Conservation (phyloP, 140 eudicot species). For the Senecio squalidus region DNA sequence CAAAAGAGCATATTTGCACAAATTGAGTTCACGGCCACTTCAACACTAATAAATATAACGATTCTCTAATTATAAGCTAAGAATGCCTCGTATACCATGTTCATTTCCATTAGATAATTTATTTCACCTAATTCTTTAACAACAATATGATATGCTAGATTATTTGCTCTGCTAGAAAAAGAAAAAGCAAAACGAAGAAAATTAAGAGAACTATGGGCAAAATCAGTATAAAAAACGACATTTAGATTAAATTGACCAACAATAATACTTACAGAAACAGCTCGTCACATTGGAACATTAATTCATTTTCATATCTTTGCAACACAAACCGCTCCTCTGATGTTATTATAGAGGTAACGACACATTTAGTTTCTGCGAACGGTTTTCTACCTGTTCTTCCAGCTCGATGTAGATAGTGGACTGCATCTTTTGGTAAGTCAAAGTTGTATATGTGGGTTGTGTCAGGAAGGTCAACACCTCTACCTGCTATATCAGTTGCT, state of each 20-base stretch:
- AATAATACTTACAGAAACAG: constrained; percentile 32
- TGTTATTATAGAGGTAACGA: constrained; percentile 73
- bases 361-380: constrained; percentile 60
- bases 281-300: constrained; percentile 62
- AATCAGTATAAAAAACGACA: background rate
- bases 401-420: constrained; percentile 85
- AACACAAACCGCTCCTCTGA: constrained; percentile 79
- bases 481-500: constrained; percentile 87
- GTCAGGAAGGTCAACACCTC: constrained; percentile 95
- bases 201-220: background rate
- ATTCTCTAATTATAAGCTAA: background rate
- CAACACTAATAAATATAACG: background rate
- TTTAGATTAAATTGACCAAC: background rate
- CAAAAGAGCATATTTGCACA: no score
- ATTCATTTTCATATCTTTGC: constrained; percentile 74
- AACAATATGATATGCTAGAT: constrained; percentile 3
- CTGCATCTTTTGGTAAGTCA: constrained; percentile 91
- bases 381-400: constrained; percentile 98
- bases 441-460: constrained; percentile 95
- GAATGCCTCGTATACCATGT: background rate
- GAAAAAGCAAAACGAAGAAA: background rate
- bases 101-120: constrained; percentile 2
- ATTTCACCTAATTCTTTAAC: no score
- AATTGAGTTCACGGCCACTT: no score
- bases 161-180: background rate